Evolutionary conservation across 495 filamentous ascomycete species (phyloP).

Genomic region (Aspergillus bridgeri): DNA sequence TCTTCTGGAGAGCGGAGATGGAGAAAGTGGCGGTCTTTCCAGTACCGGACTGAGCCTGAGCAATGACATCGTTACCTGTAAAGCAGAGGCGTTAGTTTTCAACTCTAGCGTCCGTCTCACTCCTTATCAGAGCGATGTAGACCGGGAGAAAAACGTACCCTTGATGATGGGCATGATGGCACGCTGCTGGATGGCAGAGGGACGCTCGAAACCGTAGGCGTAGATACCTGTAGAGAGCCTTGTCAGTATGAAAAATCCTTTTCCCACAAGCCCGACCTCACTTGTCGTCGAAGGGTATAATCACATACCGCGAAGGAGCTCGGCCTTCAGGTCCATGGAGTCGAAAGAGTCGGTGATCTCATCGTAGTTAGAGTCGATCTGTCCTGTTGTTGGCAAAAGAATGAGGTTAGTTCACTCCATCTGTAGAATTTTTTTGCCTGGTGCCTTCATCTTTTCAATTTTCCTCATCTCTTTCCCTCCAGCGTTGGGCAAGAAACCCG

Average conservation of each 20-base stretch:
- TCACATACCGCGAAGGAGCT: constrained; percentile 90
- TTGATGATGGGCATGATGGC: constrained; percentile 99
- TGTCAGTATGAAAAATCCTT: constrained; percentile 18
- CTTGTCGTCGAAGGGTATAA: constrained; percentile 7
- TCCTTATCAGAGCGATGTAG: not conserved
- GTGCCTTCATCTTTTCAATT: constrained; percentile 5
- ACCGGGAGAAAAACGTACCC: constrained; percentile 57
- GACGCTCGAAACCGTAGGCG: constrained; percentile 98
- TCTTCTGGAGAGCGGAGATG: constrained; percentile 95
- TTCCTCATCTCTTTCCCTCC: constrained; percentile 7
- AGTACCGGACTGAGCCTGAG: constrained; percentile 98
- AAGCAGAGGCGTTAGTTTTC: constrained; percentile 14
- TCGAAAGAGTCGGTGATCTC: constrained; percentile 99
- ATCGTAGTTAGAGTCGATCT: constrained; percentile 99
- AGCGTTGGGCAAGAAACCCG: constrained; percentile 23
- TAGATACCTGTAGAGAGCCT: constrained; percentile 70
- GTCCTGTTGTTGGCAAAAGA: constrained; percentile 54
- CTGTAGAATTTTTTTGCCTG: not conserved
- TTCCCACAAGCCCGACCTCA: not conserved
- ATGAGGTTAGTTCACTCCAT: constrained; percentile 20
- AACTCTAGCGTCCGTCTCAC: constrained; percentile 25
- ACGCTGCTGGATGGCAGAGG: constrained; percentile 98
- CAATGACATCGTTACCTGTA: constrained; percentile 94
- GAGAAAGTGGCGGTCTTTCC: constrained; percentile 99
- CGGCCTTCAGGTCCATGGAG: constrained; percentile 91